Percentiles rank a stretch among this genome's conserved stretches.
phyloP scores from a whole-genome alignment of 164 flowering plant species.

The Tetracentron sinense region DNA sequence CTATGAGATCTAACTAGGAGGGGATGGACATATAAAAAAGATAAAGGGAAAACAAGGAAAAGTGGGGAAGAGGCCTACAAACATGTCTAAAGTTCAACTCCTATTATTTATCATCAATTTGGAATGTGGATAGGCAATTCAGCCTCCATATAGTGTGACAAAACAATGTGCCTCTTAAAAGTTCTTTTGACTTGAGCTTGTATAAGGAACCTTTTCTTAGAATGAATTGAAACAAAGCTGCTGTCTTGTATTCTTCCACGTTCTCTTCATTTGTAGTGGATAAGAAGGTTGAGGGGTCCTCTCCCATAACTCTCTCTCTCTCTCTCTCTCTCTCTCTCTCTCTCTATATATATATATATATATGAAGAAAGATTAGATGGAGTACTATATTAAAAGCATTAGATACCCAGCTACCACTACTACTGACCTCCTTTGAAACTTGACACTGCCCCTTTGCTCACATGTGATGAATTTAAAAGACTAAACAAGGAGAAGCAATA shows the following conservation, averaged over 20 bases:
- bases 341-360: neutral
- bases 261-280: conserved; percentile 5
- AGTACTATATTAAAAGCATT: neutral
- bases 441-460: neutral
- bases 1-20: no score
- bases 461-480: neutral
- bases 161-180: conserved; percentile 20
- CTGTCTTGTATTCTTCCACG: conserved; percentile 6
- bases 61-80: conserved; percentile 2
- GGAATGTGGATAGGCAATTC: neutral
- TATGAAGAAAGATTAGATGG: neutral
- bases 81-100: neutral
- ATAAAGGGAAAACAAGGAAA: neutral
- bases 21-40: no score
- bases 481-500: neutral
- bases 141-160: conserved; percentile 8
- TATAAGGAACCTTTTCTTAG: neutral
- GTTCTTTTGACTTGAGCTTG: conserved; percentile 20
- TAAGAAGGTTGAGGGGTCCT: conserved; percentile 1
- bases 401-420: neutral
- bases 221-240: conserved; percentile 8
- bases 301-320: neutral
- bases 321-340: conserved; percentile 1
- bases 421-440: no score
- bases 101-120: conserved; percentile 1